These are phyloP conservation scores for Coleophoma cylindrospora DNA, from an alignment of 2,329 filamentous ascomycete genomes.

Conservation along the genomic window DNA sequence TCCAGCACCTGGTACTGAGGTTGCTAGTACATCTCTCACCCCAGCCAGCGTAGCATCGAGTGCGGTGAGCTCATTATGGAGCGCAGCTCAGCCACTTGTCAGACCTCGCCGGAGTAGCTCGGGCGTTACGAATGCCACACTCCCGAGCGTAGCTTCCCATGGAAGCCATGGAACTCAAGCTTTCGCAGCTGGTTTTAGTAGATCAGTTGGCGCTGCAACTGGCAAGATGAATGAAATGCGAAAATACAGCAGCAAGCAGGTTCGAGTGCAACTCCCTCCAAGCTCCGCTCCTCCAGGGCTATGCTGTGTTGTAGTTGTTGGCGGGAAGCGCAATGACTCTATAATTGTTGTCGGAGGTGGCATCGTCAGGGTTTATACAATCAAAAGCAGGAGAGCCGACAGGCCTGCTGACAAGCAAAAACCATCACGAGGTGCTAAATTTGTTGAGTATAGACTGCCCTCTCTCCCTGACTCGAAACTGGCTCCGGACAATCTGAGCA, in stretches of 20 bases:
- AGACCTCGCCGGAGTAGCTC: constrained; percentile 25
- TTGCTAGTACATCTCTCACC: constrained; percentile 42
- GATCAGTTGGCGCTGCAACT: constrained; percentile 65
- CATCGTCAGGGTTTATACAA: constrained; percentile 55
- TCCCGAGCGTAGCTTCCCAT: constrained; percentile 31
- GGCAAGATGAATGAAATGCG: constrained; percentile 66
- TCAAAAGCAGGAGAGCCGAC: constrained; percentile 38
- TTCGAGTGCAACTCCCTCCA: constrained; percentile 64
- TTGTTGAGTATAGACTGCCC: constrained; percentile 59
- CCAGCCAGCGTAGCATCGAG: constrained; percentile 25
- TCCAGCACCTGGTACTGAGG: constrained; percentile 25
- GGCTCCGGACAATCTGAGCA: constrained; percentile 48
- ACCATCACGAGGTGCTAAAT: constrained; percentile 36
- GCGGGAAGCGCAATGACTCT: constrained; percentile 54
- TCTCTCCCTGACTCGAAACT: constrained; percentile 54
- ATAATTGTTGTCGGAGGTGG: constrained; percentile 64
- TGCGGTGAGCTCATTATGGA: constrained; percentile 27
- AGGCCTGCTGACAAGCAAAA: constrained; percentile 50
- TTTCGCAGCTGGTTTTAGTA: constrained; percentile 68
- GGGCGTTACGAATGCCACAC: constrained; percentile 21
- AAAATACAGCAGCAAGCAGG: constrained; percentile 70
- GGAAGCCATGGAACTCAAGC: constrained; percentile 69
- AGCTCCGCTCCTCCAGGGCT: constrained; percentile 47
- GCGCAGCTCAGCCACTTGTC: constrained; percentile 25
- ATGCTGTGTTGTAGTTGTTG: constrained; percentile 61